Base-by-base conservation (phyloP, 179 eudicot species). In the Heliamphora pulchella region DNA sequence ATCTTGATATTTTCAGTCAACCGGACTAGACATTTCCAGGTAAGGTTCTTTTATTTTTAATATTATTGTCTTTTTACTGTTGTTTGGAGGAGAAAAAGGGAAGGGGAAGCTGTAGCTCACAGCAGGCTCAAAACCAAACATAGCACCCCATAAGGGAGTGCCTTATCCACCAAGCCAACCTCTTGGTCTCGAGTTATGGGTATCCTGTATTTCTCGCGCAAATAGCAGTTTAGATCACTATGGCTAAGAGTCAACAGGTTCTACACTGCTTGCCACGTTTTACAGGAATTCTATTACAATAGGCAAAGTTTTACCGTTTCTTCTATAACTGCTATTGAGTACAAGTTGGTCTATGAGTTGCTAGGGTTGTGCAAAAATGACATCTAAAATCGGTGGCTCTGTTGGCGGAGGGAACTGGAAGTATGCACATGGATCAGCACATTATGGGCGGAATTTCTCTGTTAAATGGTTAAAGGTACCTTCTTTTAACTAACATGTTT, bases 321-420 rank as follows among this genome's bases (percentile, higher is more conserved):
- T 71, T 50, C 67, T 48, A 44, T 66, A 13, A 48, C 57, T 51
- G 43, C 17, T 82, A 64, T 66, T 83, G 43, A 74, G 62, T n/a
- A 51, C 72, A 61, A 67, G 59, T 69, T 75, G 77, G 31, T 78
- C 65, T 80, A 57, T 82, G 81, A 76, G 84, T 82, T 72, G 62
- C 8, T 81, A 96, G 99, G 99, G 99, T 63, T 92, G 97, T 87
- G 99, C 97, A 58, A 96, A 94, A 87, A 96, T 96, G 99, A 88
- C 94, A 63, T 96, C 95, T 54, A 91, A 90, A 88, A 96, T 91
- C 81, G 97, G 96, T 81, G 98, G 94, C 83, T 88, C 89, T 82
- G 88, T 89, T 85, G 89, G 88, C 81, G 99, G 99, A 79, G 99
- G 99, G 78, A 96, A 94, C 81, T 96, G 99, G 99, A 96, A 96